Base-by-base conservation (phyloP, 352 stramenopile species). In the Stramenopiles sp. region DNA sequence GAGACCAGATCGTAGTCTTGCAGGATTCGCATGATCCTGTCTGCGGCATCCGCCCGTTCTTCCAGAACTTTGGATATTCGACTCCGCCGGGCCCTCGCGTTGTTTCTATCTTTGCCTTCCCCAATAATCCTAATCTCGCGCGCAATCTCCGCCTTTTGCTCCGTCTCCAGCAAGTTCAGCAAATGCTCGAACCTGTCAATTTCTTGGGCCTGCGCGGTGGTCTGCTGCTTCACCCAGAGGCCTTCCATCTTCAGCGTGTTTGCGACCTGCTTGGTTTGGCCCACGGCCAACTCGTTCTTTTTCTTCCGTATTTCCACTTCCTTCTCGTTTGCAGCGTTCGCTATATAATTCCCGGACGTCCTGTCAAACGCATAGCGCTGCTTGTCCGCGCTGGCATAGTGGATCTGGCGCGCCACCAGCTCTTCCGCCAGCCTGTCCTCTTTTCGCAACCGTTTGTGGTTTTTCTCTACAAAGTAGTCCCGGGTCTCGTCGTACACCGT, bases 21-120 rank as follows among this genome's bases (percentile, higher is more conserved):
- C 3, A 77, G 74, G 49, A 77, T 77, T 12, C 74, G n/a, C 74
- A 77, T 77, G 34, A 77, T 77, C 53, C 74, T 69, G 74, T 77
- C 74, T 76, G 3, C 74, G 30, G 74, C 69, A 30, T 77, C 74
- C 3, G 74, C 74, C n/a, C 74, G 74, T 49, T 77, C 74, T 3
- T 74, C 18, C 4, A 74, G 34, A 2, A 77, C 74, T 25, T 77
- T 49, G 3, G 63, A 76, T 18, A 77, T 36, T 18, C 33, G 4
- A 3, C n/a, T 76, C 74, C 75, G 74, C 37, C 74, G 74, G 2
- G 4, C n/a, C 3, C 74, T n/a, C 69, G 69, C 53, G 2, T 76
- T 25, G 12, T 77, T 49, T 2, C 48, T 18, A 53, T 76, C 48
- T 77, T 74, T 3, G 30, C 18, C 69, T 73, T 49, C 74, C 63